Evolutionary conservation across 2,329 filamentous ascomycete species (phyloP), one percentile per base, ranked within the genome.

Genomic region (Penicillium verrucosum): DNA sequence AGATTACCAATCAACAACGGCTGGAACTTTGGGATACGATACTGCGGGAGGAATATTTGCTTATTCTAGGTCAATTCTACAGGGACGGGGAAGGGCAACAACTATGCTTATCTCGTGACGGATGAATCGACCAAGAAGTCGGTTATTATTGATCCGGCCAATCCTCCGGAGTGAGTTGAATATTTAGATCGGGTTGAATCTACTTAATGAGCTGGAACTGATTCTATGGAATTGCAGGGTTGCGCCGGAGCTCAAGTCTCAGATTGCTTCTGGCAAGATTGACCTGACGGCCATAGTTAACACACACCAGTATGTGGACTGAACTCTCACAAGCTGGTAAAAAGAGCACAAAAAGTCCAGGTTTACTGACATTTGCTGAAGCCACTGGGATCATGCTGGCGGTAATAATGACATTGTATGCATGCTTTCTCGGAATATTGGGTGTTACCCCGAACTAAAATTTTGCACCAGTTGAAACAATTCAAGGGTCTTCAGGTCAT

Each of bases 351-450:
- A 46, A 46, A 45, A 30, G 23, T 18, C 7, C 9, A 41, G 27
- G 9, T n/a, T 51, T 40, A n/a, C 48, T 68, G 41, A 67, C 23
- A 51, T 37, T 32, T 40, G 37, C 43, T 30, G 7, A 46, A 96
- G 92, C 72, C 94, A 99, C 73, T 88, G 88, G 81, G 94, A 99
- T 65, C 94, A 99, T 75, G 88, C 94, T 0, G 94, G 94, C 61
- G 94, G 94, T 9, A 99, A 99, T 73, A 82, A 84, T 56, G 86
- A 92, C 67, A 82, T 96, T 61, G 90, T 92, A 77, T 68, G 79
- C 40, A 16, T 56, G 12, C 8, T 32, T 21, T 37, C n/a, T 12
- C 41, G 37, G 43, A 49, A 43, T 37, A 12, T 23, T 44, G 5
- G 14, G 0, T 11, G 10, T 36, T 29, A 25, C 27, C 30, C 32